Base-by-base conservation (phyloP, 2,329 filamentous ascomycete species). In the Clonostachys sp. region DNA sequence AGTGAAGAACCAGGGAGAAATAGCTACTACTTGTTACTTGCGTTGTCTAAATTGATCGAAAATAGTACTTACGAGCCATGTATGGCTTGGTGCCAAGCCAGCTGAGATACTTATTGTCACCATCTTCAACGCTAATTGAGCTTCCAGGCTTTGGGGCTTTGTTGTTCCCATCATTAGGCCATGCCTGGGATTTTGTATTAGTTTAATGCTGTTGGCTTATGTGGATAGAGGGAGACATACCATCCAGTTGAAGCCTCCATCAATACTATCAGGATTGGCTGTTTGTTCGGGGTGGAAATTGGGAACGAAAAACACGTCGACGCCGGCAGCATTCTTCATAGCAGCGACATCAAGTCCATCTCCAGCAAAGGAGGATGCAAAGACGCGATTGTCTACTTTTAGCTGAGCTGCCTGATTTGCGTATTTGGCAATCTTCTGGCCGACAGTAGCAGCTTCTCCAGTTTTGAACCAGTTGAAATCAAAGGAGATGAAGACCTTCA, bases 401-500 rank as follows among this genome's bases (percentile, higher is more conserved):
- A 80, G 72, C 54, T 81, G 75, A 1, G 69, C 73, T 0, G 70
- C 57, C 3, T 60, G 59, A 16, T 55, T 57, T 4, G 63, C 68
- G 49, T 76, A 80, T 48, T 72, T 60, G 12, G 65, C 67, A 47
- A 79, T 66, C 54, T 72, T 74, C 42, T 61, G 56, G 2, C 73
- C 75, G 16, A 74, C 68, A 12, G 60, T 61, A 8, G 58, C 60
- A 2, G 67, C 66, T 40, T 74, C 59, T 10, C 56, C 49, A 7
- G 49, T 47, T 12, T 56, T 55, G 60, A 66, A 75, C 68, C 71
- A 72, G 61, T 77, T 76, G 57, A 77, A 79, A 61, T 80, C 77
- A 51, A 80, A 81, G 2, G 76, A 80, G 51, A 81, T 70, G 47
- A 80, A 78, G 12, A 78, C 73, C 47, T 77, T 76, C 67, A 80